phyloP scores from a whole-genome alignment of 2,329 filamentous ascomycete genomes.

The Monilinia laxa region DNA sequence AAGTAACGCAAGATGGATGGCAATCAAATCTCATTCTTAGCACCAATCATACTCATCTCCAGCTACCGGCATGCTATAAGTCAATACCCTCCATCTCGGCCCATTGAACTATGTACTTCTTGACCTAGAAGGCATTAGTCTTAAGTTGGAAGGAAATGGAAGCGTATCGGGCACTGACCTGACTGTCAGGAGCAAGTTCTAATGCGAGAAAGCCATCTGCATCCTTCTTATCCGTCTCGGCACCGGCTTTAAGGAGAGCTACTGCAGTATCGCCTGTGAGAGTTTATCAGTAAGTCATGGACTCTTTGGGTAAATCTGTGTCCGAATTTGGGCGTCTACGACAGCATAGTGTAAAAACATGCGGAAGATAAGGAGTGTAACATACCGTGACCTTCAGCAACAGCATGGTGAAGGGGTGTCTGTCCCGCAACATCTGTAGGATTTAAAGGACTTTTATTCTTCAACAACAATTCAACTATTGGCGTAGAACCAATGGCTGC shows the following conservation, averaged over 20 bases:
- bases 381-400: constrained; percentile 71
- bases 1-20: not conserved
- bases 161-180: constrained; percentile 54
- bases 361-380: constrained; percentile 20
- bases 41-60: not conserved
- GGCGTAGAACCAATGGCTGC: constrained; percentile 88
- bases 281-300: not conserved
- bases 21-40: not conserved
- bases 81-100: constrained; percentile 24
- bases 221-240: constrained; percentile 77
- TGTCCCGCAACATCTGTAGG: constrained; percentile 78
- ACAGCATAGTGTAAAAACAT: not conserved
- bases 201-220: constrained; percentile 68
- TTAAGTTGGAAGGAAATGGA: constrained; percentile 1
- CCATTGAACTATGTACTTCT: constrained; percentile 28
- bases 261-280: constrained; percentile 74
- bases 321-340: too few species aligned
- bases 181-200: constrained; percentile 81
- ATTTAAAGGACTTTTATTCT: constrained; percentile 77
- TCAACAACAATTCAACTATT: constrained; percentile 76
- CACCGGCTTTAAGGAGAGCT: constrained; percentile 77
- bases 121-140: constrained; percentile 26
- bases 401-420: constrained; percentile 85
- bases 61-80: not conserved
- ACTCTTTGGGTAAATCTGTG: not conserved